phyloP scores from a whole-genome alignment of 306 rosid species.

The Styphnolobium japonicum region DNA sequence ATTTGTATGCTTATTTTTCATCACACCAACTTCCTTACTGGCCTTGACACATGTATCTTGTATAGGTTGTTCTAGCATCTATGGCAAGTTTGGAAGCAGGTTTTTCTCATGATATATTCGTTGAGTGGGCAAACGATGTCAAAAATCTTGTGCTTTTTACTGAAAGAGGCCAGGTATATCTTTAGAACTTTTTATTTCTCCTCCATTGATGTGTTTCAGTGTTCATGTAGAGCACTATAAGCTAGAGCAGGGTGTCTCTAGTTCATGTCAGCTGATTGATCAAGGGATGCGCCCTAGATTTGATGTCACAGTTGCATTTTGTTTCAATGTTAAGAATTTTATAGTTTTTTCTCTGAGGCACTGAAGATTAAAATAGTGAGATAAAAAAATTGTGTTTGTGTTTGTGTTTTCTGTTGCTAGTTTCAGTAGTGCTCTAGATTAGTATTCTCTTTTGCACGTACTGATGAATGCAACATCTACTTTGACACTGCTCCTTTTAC shows the following conservation, averaged over 20 bases:
- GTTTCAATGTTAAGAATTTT: neutral
- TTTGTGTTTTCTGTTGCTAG: neutral
- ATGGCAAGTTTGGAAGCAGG: constrained; percentile 99
- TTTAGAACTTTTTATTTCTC: neutral
- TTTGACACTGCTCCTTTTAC: neutral
- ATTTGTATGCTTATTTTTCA: constrained; percentile 17
- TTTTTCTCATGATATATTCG: constrained; percentile 93
- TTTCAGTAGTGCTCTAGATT: neutral
- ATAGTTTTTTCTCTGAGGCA: neutral
- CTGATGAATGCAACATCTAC: neutral
- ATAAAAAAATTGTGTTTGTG: neutral
- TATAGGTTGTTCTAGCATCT: constrained; percentile 88
- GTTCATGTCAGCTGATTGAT: neutral
- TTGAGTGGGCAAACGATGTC: constrained; percentile 80
- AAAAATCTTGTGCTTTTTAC: constrained; percentile 88
- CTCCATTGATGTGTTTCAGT: constrained; percentile 10
- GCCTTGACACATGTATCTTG: constrained; percentile 18
- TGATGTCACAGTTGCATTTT: constrained; percentile 1
- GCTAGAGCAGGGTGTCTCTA: neutral
- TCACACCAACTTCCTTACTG: neutral
- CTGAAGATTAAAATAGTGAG: neutral
- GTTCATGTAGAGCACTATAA: constrained; percentile 1
- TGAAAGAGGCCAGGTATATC: constrained; percentile 90
- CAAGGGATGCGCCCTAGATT: neutral
- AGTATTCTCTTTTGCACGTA: neutral